A percentile compares a stretch with the other conserved stretches of the same genome.
Conservation (phyloP, 1,284 basidiomycete species). For the Coniophora puteana region DNA sequence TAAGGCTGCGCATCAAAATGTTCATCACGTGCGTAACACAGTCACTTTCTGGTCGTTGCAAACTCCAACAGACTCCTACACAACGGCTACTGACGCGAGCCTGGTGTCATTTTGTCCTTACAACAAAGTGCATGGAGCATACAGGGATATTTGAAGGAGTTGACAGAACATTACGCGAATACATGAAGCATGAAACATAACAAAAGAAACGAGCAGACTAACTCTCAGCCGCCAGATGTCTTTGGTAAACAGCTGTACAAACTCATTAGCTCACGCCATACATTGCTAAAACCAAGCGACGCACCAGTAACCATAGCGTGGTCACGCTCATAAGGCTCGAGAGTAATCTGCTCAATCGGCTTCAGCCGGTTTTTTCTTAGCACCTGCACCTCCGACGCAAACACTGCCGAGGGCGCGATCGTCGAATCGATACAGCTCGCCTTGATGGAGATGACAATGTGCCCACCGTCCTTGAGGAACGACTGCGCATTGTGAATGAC, state of each 20-base stretch:
- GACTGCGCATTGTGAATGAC: slow-evolving; percentile 91
- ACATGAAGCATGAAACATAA: no score
- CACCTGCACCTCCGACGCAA: slow-evolving; percentile 85
- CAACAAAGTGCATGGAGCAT: no score
- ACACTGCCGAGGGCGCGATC: slow-evolving; percentile 85
- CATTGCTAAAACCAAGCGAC: slow-evolving; percentile 14
- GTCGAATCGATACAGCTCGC: slow-evolving; percentile 99
- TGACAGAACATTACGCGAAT: not conserved
- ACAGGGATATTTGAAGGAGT: no score
- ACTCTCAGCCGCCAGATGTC: no score
- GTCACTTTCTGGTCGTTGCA: no score
- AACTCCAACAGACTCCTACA: no score
- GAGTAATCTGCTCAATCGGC: slow-evolving; percentile 90
- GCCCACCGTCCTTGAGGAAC: slow-evolving; percentile 95
- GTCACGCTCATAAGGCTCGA: slow-evolving; percentile 82
- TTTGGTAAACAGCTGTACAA: slow-evolving; percentile 48
- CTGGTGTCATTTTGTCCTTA: no score
- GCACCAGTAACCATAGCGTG: slow-evolving; percentile 79
- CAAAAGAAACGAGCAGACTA: no score
- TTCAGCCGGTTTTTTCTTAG: slow-evolving; percentile 84
- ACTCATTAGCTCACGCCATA: not conserved
- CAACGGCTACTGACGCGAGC: no score
- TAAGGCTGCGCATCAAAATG: no score
- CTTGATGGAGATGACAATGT: slow-evolving; percentile 97
- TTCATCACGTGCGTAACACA: no score